A percentile compares a stretch with the other conserved stretches of the same genome.
Conservation (phyloP, 805 yeast species). For the Maudiozyma pseudohumilis region DNA sequence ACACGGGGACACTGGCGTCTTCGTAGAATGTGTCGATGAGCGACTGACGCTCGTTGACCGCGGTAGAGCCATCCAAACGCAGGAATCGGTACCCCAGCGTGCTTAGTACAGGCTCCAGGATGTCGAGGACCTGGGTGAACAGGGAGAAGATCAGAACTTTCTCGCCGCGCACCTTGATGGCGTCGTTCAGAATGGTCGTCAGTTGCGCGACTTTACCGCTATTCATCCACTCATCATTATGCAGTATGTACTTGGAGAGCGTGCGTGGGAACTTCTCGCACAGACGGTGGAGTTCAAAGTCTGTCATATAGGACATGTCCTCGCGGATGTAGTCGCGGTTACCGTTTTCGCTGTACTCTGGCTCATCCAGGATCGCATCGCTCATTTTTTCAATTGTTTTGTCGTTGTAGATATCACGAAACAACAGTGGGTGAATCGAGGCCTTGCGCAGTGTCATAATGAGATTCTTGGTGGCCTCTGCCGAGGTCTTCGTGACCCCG, state of each 20-base stretch:
- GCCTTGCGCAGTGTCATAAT: constrained; percentile 89
- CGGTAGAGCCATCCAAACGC: constrained; percentile 86
- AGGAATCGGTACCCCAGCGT: constrained; percentile 58
- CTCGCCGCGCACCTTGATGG: constrained; percentile 42
- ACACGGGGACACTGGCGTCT: constrained; percentile 72
- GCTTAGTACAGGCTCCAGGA: constrained; percentile 66
- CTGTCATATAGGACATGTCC: constrained; percentile 93
- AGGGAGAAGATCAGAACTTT: constrained; percentile 79
- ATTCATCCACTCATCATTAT: constrained; percentile 43
- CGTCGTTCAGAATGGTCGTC: constrained; percentile 44
- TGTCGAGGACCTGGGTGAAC: constrained; percentile 86
- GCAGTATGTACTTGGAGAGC: constrained; percentile 42
- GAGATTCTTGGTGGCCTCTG: constrained; percentile 44
- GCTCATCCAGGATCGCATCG: constrained; percentile 67
- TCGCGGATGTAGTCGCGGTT: constrained; percentile 69
- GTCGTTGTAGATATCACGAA: constrained; percentile 56
- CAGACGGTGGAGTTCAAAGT: constrained; percentile 70
- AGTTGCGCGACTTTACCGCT: constrained; percentile 69
- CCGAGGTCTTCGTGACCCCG: constrained; percentile 19
- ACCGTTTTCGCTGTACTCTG: constrained; percentile 62
- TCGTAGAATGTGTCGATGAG: constrained; percentile 83
- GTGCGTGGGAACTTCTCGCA: constrained; percentile 68
- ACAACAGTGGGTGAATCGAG: constrained; percentile 81
- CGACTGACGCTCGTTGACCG: constrained; percentile 88
- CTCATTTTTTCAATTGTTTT: constrained; percentile 56